Conservation (phyloP, 352 stramenopile genomes). For the Pythium utonaiense region DNA sequence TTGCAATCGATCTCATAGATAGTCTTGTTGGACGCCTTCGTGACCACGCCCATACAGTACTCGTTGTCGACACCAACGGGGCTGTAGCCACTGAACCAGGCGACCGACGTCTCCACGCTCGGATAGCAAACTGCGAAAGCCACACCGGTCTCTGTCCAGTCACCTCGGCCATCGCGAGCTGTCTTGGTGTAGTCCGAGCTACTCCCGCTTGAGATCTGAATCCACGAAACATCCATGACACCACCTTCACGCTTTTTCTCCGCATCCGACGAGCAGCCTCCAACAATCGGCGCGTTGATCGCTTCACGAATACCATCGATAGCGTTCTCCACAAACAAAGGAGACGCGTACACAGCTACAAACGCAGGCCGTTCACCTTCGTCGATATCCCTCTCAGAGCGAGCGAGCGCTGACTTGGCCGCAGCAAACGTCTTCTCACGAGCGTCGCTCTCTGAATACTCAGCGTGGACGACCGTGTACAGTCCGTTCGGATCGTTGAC, state of each 20-base stretch:
- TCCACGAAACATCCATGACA: constrained; percentile 70
- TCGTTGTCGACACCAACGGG: constrained; percentile 67
- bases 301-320: constrained; percentile 81
- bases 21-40: constrained; percentile 80
- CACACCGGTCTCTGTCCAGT: constrained; percentile 79
- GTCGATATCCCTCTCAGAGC: constrained; percentile 52
- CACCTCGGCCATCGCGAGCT: constrained; percentile 60
- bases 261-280: constrained; percentile 79
- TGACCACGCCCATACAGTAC: constrained; percentile 84
- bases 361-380: constrained; percentile 73
- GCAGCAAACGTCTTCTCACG: constrained; percentile 76
- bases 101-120: constrained; percentile 83
- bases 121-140: constrained; percentile 82
- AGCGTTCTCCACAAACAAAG: constrained; percentile 76
- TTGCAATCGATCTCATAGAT: constrained; percentile 87
- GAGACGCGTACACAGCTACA: constrained; percentile 75
- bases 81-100: constrained; percentile 87
- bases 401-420: constrained; percentile 57
- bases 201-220: constrained; percentile 85
- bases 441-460: constrained; percentile 79
- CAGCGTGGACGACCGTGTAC: constrained; percentile 76
- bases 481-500: constrained; percentile 80
- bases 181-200: constrained; percentile 78
- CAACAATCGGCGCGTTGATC: constrained; percentile 77
- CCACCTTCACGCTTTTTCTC: constrained; percentile 59